Evolutionary conservation across 2,329 filamentous ascomycete genomes (phyloP).

Genomic region (Pseudogymnoascus sp.): DNA sequence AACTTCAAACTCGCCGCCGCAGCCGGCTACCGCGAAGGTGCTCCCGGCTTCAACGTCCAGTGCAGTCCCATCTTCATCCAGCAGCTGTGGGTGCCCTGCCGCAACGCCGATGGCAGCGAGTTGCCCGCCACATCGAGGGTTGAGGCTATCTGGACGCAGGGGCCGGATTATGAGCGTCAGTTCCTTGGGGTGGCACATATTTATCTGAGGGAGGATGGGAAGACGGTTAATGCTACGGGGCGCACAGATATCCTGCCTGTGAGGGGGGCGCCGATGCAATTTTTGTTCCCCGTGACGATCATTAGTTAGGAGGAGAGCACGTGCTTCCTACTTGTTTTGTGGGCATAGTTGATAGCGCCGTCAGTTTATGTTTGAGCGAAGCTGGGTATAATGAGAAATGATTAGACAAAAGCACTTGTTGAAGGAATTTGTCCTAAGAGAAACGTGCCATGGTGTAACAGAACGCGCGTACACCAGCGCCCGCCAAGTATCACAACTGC

Average conservation of each 20-base stretch:
- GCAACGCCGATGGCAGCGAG: slow-evolving; percentile 14
- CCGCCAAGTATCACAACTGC: neutral
- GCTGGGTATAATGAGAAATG: neutral
- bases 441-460: neutral
- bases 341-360: neutral
- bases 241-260: neutral
- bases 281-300: slow-evolving; percentile 2
- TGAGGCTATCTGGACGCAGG: slow-evolving; percentile 23
- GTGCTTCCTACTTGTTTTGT: neutral
- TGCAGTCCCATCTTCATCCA: slow-evolving; percentile 27
- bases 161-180: slow-evolving; percentile 18
- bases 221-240: neutral
- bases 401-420: slow-evolving; percentile 4
- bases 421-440: neutral
- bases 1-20: slow-evolving; percentile 24
- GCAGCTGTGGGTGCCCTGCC: slow-evolving; percentile 24
- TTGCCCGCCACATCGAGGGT: slow-evolving; percentile 18
- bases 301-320: neutral
- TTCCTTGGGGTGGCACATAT: slow-evolving; percentile 25
- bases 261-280: neutral
- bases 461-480: neutral
- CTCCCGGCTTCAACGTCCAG: slow-evolving; percentile 26
- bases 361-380: neutral
- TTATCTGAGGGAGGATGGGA: slow-evolving; percentile 15
- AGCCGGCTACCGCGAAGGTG: slow-evolving; percentile 21